Base-by-base conservation (phyloP, 768 basidiomycete genomes). In the Suillus fuscotomentosus region DNA sequence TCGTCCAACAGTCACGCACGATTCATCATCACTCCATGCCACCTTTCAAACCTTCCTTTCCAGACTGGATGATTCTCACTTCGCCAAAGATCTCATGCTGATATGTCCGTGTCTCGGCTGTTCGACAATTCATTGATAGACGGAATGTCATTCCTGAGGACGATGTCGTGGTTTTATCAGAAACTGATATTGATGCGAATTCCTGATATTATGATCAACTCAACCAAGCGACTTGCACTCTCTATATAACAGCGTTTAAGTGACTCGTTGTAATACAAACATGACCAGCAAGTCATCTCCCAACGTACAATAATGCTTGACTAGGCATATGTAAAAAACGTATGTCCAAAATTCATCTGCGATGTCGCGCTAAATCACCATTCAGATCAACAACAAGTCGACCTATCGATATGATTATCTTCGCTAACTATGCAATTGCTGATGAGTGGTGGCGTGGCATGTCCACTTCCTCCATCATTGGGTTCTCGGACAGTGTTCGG, bases 1-100 rank as follows among this genome's bases (percentile, higher is more conserved):
- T 15, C 77, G 75, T 67, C 9, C 67, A n/a, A 67, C 22, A 24
- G 68, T 85, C 9, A 76, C 79, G 83, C 71, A 80, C 85, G 42
- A 76, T 68, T 10, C 67, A 79, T 53, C 77, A 86, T 67, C 73
- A 78, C 65, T 71, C 72, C 15, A 69, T 83, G 15, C 65, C 73
- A 0, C 68, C 74, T 9, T 83, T 79, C 67, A 70, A 66, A 45
- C 68, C 77, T 15, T 66, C 66, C 0, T 70, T 84, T 8, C 83
- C 82, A 2, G 75, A 79, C 24, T 79, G 85, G 72, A 78, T 79
- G 71, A 66, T 86, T 36, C 83, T 92, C 55, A 86, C 85, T 1
- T 77, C 80, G 34, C 81, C 82, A 20, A 85, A 88, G 61, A 73
- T 90, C 39, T 88, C 89, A 15, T 91, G 87, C 73, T 91, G 88